Conservation (phyloP, 768 basidiomycete species). For the Kwoniella botswanensis region DNA sequence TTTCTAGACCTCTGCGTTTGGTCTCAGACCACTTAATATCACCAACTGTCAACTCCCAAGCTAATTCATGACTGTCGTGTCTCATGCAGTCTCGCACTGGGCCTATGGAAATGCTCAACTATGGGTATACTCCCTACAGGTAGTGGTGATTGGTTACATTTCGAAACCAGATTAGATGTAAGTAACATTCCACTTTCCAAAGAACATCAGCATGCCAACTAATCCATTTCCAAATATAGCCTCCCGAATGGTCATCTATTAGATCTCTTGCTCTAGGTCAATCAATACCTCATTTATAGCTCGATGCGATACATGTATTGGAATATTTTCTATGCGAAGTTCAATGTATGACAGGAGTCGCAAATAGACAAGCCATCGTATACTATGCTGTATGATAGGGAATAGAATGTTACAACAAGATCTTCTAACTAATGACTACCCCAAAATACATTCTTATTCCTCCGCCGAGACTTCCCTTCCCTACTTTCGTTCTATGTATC, state of each 20-base stretch:
- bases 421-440: neutral
- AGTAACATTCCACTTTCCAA: constrained; percentile 47
- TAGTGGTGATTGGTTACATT: constrained; percentile 92
- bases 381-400: too few species aligned
- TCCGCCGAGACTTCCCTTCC: too few species aligned
- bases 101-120: constrained; percentile 88
- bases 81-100: constrained; percentile 75
- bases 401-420: neutral
- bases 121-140: constrained; percentile 92
- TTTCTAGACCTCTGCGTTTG: neutral
- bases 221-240: constrained; percentile 25
- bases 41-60: neutral
- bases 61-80: neutral
- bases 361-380: too few species aligned
- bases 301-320: neutral
- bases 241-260: constrained; percentile 55
- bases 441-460: too few species aligned
- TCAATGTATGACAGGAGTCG: too few species aligned
- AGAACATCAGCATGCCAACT: neutral
- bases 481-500: too few species aligned
- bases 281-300: neutral
- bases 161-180: constrained; percentile 78
- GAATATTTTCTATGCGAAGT: neutral
- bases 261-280: constrained; percentile 41
- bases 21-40: neutral